Evolutionary conservation across 2,329 filamentous ascomycete genomes (phyloP).

Genomic region (Aspergillus aculeatus): DNA sequence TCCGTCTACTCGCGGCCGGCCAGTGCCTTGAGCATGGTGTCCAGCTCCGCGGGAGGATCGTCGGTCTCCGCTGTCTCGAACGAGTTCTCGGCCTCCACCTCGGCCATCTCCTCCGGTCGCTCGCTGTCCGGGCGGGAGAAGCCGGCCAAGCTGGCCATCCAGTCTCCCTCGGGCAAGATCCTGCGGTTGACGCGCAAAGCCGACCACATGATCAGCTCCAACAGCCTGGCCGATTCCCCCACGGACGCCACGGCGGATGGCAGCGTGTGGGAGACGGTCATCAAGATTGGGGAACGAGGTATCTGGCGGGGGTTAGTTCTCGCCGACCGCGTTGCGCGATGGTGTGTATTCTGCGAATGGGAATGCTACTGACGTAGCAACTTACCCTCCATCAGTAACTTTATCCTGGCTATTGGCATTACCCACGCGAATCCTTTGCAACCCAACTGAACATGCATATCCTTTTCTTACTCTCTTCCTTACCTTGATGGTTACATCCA

Average conservation of each 20-base stretch:
- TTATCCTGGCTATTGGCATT: too few relatives aligned
- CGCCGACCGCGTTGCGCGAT: slow-evolving; percentile 63
- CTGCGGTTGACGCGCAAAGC: slow-evolving; percentile 60
- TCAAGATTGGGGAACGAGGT: slow-evolving; percentile 65
- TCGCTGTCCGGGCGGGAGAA: slow-evolving; percentile 56
- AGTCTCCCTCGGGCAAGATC: slow-evolving; percentile 92
- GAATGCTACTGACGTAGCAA: slow-evolving; percentile 50
- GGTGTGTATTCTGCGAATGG: slow-evolving; percentile 71
- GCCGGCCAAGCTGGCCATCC: slow-evolving; percentile 92
- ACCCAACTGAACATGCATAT: background rate
- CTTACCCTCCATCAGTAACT: too few relatives aligned
- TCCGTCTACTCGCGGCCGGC: slow-evolving; percentile 54
- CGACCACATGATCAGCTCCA: slow-evolving; percentile 44
- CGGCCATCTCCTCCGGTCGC: slow-evolving; percentile 55
- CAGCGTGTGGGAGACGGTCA: slow-evolving; percentile 64
- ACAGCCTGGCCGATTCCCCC: slow-evolving; percentile 31
- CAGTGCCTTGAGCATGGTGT: slow-evolving; percentile 62
- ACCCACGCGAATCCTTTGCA: background rate
- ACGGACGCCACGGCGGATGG: slow-evolving; percentile 48
- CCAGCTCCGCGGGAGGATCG: slow-evolving; percentile 53
- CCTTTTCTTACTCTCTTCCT: background rate
- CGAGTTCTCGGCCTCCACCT: slow-evolving; percentile 43
- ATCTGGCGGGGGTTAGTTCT: slow-evolving; percentile 63
- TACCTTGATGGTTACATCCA: background rate
- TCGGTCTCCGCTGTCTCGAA: slow-evolving; percentile 48